Conservation (phyloP, 2,329 filamentous ascomycete genomes). For the Xylaria sp. region DNA sequence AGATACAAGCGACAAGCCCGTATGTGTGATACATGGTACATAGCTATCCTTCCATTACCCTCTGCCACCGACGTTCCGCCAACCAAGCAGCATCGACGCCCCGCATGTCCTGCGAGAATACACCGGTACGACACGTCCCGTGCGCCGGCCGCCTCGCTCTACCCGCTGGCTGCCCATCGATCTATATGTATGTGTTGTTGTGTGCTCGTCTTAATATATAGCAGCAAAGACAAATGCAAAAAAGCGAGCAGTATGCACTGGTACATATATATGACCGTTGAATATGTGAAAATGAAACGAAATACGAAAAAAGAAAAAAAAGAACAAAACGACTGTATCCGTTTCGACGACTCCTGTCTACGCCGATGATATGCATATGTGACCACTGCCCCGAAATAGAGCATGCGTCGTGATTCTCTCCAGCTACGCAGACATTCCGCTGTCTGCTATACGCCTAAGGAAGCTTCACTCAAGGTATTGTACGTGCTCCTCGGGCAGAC, state of each 20-base stretch:
- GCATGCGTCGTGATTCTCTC: neutral
- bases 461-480: no score
- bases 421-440: neutral
- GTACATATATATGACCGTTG: neutral
- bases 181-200: neutral
- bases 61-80: neutral
- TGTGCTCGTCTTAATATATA: neutral
- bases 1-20: neutral
- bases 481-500: no score
- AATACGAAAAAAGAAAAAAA: neutral
- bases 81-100: no score
- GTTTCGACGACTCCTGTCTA: constrained; percentile 11
- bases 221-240: neutral
- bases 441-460: no score
- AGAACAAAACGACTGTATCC: constrained; percentile 3
- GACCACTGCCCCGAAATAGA: neutral
- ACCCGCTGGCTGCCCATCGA: neutral
- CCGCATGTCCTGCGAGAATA: no score
- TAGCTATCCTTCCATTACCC: neutral
- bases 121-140: neutral
- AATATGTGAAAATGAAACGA: neutral
- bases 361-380: constrained; percentile 22
- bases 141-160: neutral
- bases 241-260: neutral
- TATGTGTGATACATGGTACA: constrained; percentile 1